Evolutionary conservation across 1,139 yeast genomes (phyloP).

Genomic region (Yamadazyma triangularis): DNA sequence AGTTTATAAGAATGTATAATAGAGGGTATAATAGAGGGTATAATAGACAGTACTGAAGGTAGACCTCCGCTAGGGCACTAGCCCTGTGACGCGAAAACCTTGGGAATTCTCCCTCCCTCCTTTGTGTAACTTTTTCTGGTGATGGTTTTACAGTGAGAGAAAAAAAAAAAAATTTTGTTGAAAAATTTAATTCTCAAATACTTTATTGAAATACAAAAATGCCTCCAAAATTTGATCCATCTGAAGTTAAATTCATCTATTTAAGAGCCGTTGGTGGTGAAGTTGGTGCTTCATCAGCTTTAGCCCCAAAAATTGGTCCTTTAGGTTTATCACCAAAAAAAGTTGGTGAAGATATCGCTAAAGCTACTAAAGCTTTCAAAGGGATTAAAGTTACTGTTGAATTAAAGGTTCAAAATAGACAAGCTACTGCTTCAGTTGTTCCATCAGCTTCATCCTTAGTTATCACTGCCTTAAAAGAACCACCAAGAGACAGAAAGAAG

Average conservation of each 20-base stretch:
- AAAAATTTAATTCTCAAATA: slow-evolving; percentile 5
- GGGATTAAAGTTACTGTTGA: slow-evolving; percentile 99
- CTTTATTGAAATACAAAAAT: slow-evolving; percentile 31
- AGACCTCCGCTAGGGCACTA: background rate
- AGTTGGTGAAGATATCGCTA: slow-evolving; percentile 99
- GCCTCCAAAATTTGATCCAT: slow-evolving; percentile 99
- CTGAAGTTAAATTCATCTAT: slow-evolving; percentile 97
- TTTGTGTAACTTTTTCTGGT: no score
- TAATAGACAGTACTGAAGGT: background rate
- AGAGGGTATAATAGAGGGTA: background rate
- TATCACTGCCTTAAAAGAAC: slow-evolving; percentile 98
- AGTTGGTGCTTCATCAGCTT: slow-evolving; percentile 99
- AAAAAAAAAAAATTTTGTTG: slow-evolving; percentile 12
- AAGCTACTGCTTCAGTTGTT: slow-evolving; percentile 97
- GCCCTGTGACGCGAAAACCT: background rate
- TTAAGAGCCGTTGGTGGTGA: slow-evolving; percentile 99
- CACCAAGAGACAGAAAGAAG: slow-evolving; percentile 99
- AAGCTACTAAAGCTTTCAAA: slow-evolving; percentile 98
- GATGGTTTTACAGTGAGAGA: slow-evolving; percentile 1
- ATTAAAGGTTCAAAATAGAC: slow-evolving; percentile 99
- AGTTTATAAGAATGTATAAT: background rate
- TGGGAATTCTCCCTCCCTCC: slow-evolving; percentile 1
- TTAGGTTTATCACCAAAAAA: slow-evolving; percentile 99
- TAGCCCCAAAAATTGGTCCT: slow-evolving; percentile 99
- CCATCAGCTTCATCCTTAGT: slow-evolving; percentile 99